Conservation (phyloP, 2,329 filamentous ascomycete genomes). For the Arthrobotrys megalospora region DNA sequence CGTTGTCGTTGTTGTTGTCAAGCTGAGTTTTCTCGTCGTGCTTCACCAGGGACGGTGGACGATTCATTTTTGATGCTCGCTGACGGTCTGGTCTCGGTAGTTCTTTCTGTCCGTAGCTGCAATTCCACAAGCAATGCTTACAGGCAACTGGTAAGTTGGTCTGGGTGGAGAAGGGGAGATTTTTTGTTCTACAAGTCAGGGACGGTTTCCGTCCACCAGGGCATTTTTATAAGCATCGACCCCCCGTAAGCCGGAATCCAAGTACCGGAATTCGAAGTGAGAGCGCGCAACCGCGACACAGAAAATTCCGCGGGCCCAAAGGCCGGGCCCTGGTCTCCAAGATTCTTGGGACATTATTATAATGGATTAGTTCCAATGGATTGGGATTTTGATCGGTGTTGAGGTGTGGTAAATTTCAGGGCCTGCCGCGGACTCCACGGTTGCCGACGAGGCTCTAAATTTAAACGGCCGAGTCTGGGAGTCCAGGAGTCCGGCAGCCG, state of each 20-base stretch:
- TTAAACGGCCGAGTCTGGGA: background rate
- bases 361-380: no score
- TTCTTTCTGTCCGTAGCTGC: no score
- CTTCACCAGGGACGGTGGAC: background rate
- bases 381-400: background rate
- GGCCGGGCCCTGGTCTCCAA: background rate
- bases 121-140: no score
- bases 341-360: background rate
- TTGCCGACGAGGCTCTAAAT: background rate
- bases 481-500: no score
- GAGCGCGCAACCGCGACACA: no score
- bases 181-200: no score
- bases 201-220: background rate
- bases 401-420: background rate
- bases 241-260: background rate
- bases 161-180: no score
- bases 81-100: no score
- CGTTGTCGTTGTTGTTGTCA: no score
- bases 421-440: conserved; percentile 9
- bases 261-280: background rate
- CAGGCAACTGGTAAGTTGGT: no score
- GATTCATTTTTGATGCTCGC: background rate
- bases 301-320: background rate
- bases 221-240: background rate
- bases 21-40: background rate